Evolutionary conservation across 2,329 filamentous ascomycete species (phyloP), one percentile per base, ranked within the genome.

Genomic region (Lizonia empirigonia): DNA sequence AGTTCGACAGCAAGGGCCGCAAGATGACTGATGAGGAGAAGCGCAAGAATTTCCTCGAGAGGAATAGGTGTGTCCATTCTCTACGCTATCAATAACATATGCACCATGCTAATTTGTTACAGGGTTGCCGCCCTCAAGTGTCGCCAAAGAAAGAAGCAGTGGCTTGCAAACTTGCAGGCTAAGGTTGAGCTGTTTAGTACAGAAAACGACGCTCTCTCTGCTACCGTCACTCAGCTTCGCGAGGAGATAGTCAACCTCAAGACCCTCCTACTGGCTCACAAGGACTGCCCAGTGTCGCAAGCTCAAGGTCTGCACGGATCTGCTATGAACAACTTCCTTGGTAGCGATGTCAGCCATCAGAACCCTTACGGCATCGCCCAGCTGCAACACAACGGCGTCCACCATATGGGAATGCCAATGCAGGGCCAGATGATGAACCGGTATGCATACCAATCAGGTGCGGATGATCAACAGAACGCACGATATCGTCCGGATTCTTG

Each of bases 1-100:
- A 66, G 20, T 62, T 62, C 30, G 60, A 64, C 39, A 78, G 80
- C 32, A 84, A 87, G 64, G 78, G 79, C 33, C 88, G 86, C 73
- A 97, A 96, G 79, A 96, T 97, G 91, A 97, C 92, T 0, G 94
- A 97, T 49, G 94, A 97, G 69, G 94, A 99, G 78, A 99, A 99
- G 80, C 84, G 94, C 33, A 96, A 95, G 78, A 99, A 97, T 72
- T 99, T 99, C 74, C 80, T 99, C 2, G 94, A 99, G 70, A 83
- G 94, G 22, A 99, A 99, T 74, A 86, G 93, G 93, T 96, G 85
- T 66, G 85, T 77, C 38, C 22, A 9, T 34, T 8, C 34, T 13
- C 32, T 39, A 24, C 7, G 38, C 7, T 22, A 22, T 12, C 32
- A 34, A 10, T 15, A 2, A n/a, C 12, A 4, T 16, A n/a, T 13